phyloP scores from a whole-genome alignment of 1,284 basidiomycete genomes.

The Singerocomus inundabilis region DNA sequence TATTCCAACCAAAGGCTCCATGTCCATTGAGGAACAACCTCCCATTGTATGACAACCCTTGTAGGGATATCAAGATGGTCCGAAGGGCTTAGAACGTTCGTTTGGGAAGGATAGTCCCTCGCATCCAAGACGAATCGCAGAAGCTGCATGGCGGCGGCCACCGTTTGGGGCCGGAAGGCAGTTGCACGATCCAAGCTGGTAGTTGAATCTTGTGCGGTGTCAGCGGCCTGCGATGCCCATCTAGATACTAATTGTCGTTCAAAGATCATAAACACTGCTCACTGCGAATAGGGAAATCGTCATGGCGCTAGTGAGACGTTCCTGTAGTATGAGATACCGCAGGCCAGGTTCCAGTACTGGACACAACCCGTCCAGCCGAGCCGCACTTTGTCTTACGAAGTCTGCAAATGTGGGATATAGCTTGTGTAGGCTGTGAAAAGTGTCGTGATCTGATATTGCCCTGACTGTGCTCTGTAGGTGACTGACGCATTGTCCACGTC shows the following conservation, averaged over 20 bases:
- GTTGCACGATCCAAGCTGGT: not conserved
- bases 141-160: conserved; percentile 44
- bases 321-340: conserved; percentile 30
- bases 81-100: conserved; percentile 24
- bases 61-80: conserved; percentile 44
- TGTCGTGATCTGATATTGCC: not conserved
- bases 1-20: conserved; percentile 64
- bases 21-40: conserved; percentile 53
- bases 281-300: conserved; percentile 56
- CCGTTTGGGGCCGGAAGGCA: conserved; percentile 47
- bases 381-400: conserved; percentile 22
- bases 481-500: conserved; percentile 24
- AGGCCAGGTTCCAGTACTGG: conserved; percentile 3
- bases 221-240: conserved; percentile 21
- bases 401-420: conserved; percentile 22
- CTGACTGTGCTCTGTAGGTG: not conserved
- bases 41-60: conserved; percentile 52
- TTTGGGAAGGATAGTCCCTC: conserved; percentile 11
- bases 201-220: conserved; percentile 9
- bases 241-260: not conserved
- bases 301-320: conserved; percentile 50
- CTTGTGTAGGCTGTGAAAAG: conserved; percentile 18
- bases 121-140: conserved; percentile 42
- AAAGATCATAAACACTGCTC: conserved; percentile 17
- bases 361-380: conserved; percentile 11